Percentiles rank a stretch among this genome's conserved stretches.
Evolutionary conservation across 306 rosid genomes (phyloP).

Genomic region (Citrullus mucosospermus): DNA sequence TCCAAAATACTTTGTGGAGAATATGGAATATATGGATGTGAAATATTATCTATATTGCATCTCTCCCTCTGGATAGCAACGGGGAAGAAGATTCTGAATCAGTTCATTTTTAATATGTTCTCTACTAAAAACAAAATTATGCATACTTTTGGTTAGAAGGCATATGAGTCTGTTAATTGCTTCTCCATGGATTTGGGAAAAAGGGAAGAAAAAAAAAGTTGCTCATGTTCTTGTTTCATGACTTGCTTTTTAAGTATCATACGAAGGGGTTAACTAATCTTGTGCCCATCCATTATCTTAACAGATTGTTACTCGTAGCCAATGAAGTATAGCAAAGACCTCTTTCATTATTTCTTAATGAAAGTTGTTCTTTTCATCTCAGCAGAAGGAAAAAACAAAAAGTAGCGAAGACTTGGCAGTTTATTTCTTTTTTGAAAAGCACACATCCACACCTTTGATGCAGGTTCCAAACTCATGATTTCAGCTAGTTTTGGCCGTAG

Average conservation of each 20-base stretch:
- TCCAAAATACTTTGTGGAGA: neutral
- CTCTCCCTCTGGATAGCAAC: neutral
- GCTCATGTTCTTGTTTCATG: neutral
- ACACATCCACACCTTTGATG: neutral
- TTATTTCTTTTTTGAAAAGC: neutral
- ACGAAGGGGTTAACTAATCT: neutral
- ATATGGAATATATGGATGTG: too few relatives aligned
- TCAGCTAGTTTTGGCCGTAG: neutral
- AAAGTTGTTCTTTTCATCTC: neutral
- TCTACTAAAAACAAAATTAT: neutral
- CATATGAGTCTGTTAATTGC: neutral
- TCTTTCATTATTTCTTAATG: neutral
- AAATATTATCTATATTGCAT: neutral
- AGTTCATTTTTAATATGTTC: neutral
- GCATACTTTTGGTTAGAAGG: neutral
- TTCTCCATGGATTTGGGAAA: neutral
- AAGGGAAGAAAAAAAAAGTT: neutral
- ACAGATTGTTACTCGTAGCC: constrained; percentile 1
- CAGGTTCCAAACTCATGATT: neutral
- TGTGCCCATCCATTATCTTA: neutral
- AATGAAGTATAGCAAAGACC: neutral
- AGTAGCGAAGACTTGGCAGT: neutral
- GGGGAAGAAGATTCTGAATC: neutral
- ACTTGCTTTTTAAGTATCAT: neutral
- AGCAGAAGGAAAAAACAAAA: neutral